Base-by-base conservation (phyloP, 2,329 filamentous ascomycete species). In the Plenodomus biglobosus region DNA sequence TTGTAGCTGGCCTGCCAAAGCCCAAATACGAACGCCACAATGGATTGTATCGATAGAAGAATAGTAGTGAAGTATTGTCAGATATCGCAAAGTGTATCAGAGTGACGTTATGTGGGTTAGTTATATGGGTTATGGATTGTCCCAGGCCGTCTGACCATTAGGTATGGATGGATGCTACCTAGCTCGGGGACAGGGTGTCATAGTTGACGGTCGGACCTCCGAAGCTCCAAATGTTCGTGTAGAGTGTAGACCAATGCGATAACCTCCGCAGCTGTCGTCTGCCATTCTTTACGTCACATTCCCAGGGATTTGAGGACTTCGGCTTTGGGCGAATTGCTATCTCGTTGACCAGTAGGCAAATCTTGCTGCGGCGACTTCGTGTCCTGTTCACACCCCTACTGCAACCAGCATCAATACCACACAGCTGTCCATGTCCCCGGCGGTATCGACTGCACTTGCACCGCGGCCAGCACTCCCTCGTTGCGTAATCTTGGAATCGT, bases 391-490 rank as follows among this genome's bases (percentile, higher is more conserved):
- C 40, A 52, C 41, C 44, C n/a, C 54, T 55, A 53, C 53, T 65
- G 56, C 67, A 58, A 11, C 27, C 27, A 32, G 27, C 27, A 32
- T 32, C n/a, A 24, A 11, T 11, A 6, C 53, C 53, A 56, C 56
- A 57, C 60, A 64, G 60, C 52, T 54, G 51, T 59, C 48, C 50
- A 54, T 55, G 54, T 59, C 59, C 56, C 56, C 52, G 55, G 58
- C 44, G 49, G 49, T 32, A 50, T 50, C 5, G 56, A 58, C 53
- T 56, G 60, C 49, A 59, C 52, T 35, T 40, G n/a, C n/a, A n/a
- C 54, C 52, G 51, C 54, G 45, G 49, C 44, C 50, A 54, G 55
- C 35, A 50, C 58, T 37, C 43, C 40, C 44, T 44, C 27, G 47
- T 55, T 54, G 49, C 60, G 45, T 40, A n/a, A 48, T 41, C 24